phyloP scores from a whole-genome alignment of 1,284 basidiomycete genomes.

The Ustilago bromivora region DNA sequence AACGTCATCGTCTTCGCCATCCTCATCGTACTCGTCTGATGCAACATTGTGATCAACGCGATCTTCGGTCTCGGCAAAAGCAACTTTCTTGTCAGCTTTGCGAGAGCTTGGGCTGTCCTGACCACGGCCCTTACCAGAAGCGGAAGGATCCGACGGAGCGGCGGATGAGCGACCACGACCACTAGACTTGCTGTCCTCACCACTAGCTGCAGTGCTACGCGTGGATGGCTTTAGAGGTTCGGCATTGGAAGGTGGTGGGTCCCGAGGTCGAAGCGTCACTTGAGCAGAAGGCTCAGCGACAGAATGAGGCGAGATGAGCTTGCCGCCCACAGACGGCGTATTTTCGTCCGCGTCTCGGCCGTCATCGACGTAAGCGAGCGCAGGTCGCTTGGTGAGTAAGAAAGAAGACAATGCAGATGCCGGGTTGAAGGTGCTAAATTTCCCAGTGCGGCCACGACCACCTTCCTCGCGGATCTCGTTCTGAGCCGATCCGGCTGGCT shows the following conservation, averaged over 20 bases:
- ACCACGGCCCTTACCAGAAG: background rate
- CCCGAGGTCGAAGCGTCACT: conserved; percentile 51
- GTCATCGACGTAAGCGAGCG: conserved; percentile 44
- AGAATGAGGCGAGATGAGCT: conserved; percentile 40
- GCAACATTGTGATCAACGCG: conserved; percentile 38
- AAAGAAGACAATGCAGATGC: conserved; percentile 42
- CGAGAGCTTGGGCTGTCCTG: conserved; percentile 22
- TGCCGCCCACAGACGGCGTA: conserved; percentile 49
- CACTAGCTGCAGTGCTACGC: conserved; percentile 13
- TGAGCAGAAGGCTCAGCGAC: conserved; percentile 53
- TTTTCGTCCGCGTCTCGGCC: conserved; percentile 44
- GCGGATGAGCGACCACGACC: conserved; percentile 8
- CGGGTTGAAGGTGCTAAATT: conserved; percentile 30
- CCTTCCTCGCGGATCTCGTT: conserved; percentile 20
- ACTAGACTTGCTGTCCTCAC: conserved; percentile 9
- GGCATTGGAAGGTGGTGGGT: conserved; percentile 45
- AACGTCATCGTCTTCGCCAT: conserved; percentile 35
- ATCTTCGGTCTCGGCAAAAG: conserved; percentile 60
- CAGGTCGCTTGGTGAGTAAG: conserved; percentile 38
- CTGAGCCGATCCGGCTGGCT: background rate
- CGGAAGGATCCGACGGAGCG: conserved; percentile 5
- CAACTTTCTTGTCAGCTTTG: conserved; percentile 60
- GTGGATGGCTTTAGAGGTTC: conserved; percentile 56
- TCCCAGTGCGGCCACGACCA: conserved; percentile 25
- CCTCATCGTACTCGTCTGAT: conserved; percentile 40